phyloP scores from a whole-genome alignment of 2,329 filamentous ascomycete species.

The Clarireedia hainanense region DNA sequence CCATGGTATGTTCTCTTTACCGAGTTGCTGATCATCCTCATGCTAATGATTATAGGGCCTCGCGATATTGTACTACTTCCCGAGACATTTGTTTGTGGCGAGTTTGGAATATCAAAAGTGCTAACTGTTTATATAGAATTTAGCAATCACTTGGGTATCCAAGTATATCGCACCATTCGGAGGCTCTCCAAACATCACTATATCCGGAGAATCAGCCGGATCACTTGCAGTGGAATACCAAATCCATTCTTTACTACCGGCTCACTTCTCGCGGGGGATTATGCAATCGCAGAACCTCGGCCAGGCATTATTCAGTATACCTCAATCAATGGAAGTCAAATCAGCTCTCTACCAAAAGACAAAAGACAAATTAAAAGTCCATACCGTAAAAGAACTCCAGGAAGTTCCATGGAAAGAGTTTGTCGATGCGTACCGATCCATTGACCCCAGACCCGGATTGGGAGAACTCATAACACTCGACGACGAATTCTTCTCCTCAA shows the following conservation, averaged over 20 bases:
- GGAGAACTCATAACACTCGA: neutral
- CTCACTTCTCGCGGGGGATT: constrained; percentile 5
- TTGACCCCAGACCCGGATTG: neutral
- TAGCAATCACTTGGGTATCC: constrained; percentile 50
- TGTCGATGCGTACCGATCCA: neutral
- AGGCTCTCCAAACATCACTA: constrained; percentile 48
- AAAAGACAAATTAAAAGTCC: neutral
- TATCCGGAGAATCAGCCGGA: constrained; percentile 51
- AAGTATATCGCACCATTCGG: constrained; percentile 50
- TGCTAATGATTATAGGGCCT: no score
- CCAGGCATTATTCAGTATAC: neutral
- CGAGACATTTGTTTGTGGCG: no score
- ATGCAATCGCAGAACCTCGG: constrained; percentile 11
- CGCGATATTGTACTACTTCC: neutral
- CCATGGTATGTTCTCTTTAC: neutral
- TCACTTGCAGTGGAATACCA: constrained; percentile 1
- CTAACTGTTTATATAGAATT: constrained; percentile 30
- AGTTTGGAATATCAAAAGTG: no score
- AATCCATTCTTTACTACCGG: constrained; percentile 7
- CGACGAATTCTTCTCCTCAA: neutral
- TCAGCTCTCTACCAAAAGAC: neutral
- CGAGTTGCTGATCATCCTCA: no score
- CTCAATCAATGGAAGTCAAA: constrained; percentile 1
- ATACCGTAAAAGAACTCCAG: constrained; percentile 1
- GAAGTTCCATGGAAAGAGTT: neutral